A percentile compares a stretch with the other conserved stretches of the same genome.
phyloP scores from a whole-genome alignment of 768 basidiomycete genomes.

The Suillus subalutaceus region DNA sequence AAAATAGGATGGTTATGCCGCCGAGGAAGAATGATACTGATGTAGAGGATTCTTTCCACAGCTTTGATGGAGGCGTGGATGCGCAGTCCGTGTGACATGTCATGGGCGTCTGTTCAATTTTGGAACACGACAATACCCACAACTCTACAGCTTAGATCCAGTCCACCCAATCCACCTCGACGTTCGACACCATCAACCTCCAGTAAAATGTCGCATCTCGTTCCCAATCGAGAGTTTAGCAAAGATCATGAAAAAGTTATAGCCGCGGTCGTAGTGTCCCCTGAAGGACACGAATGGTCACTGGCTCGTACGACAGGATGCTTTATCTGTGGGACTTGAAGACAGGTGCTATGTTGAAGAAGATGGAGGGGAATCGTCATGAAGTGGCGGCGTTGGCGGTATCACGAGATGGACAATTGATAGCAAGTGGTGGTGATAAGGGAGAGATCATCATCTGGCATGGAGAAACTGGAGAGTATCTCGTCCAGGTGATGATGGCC shows the following conservation, averaged over 20 bases:
- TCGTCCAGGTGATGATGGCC: background rate
- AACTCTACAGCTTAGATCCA: background rate
- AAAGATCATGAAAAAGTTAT: background rate
- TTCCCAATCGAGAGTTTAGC: background rate
- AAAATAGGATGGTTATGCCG: too few relatives aligned
- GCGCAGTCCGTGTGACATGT: background rate
- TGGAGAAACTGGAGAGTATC: background rate
- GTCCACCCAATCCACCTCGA: background rate
- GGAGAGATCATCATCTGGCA: conserved; percentile 1
- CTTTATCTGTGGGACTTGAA: background rate
- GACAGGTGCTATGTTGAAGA: background rate
- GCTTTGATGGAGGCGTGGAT: background rate
- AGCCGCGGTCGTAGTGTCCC: background rate
- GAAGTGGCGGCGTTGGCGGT: background rate
- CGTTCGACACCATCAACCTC: background rate
- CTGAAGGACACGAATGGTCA: background rate
- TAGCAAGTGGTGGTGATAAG: background rate
- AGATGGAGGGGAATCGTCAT: conserved; percentile 1
- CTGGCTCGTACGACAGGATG: background rate
- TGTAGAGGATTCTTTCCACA: too few relatives aligned
- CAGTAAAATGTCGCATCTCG: background rate
- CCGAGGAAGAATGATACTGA: too few relatives aligned
- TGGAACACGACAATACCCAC: background rate
- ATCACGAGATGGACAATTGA: background rate
- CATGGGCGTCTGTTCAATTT: background rate